phyloP scores from a whole-genome alignment of 768 basidiomycete genomes.

The Naganishia antarctica region DNA sequence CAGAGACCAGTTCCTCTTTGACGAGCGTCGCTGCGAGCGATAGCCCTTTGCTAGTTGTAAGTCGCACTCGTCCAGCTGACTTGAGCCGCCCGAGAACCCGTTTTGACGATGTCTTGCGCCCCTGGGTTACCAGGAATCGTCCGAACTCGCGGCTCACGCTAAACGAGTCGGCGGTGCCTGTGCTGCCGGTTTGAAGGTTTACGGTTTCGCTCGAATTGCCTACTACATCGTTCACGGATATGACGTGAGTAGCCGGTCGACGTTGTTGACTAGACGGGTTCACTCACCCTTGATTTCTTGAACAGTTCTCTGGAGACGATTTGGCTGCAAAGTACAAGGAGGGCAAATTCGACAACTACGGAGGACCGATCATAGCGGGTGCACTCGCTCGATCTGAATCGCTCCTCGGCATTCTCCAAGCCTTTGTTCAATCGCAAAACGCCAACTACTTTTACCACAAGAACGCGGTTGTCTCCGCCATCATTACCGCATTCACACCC shows the following conservation, averaged over 20 bases:
- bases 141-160: background rate
- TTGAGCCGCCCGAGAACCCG: no score
- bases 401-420: background rate
- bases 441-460: conserved; percentile 19
- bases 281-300: background rate
- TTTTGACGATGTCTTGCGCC: no score
- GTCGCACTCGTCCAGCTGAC: no score
- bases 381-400: background rate
- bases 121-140: no score
- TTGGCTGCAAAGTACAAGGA: background rate
- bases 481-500: background rate
- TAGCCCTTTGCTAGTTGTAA: background rate
- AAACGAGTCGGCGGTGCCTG: background rate
- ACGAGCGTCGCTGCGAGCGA: background rate
- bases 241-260: background rate
- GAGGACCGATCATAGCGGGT: conserved; percentile 5
- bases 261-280: background rate
- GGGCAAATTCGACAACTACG: conserved; percentile 17
- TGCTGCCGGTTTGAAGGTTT: conserved; percentile 17
- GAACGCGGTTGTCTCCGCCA: background rate
- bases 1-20: background rate
- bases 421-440: conserved; percentile 1
- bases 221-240: conserved; percentile 1
- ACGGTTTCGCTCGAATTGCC: conserved; percentile 7
- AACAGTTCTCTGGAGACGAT: background rate